phyloP scores from a whole-genome alignment of 2,329 filamentous ascomycete species.

The Penicillium sp. region DNA sequence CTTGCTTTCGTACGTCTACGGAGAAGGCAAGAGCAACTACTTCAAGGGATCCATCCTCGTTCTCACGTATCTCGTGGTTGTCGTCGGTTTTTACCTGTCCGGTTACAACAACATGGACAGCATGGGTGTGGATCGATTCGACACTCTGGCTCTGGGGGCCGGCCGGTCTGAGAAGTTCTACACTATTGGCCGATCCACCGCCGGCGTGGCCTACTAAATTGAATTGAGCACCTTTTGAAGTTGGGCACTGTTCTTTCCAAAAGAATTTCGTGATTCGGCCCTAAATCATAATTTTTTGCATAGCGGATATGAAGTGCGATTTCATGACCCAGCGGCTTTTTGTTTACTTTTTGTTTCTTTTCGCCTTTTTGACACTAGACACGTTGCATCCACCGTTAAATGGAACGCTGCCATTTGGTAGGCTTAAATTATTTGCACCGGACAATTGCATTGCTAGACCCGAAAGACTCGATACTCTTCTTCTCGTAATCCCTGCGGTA shows the following conservation, averaged over 20 bases:
- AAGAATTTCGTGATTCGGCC: not conserved
- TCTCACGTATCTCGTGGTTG: slow-evolving; percentile 84
- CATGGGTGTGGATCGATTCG: slow-evolving; percentile 45
- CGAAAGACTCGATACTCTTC: not conserved
- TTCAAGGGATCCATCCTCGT: slow-evolving; percentile 97
- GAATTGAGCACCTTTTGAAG: not conserved
- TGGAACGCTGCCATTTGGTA: not conserved
- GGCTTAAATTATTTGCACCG: not conserved
- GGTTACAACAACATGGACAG: slow-evolving; percentile 54
- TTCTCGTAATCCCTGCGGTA: not conserved
- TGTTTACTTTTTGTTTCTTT: slow-evolving; percentile 2
- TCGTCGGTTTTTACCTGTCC: slow-evolving; percentile 87
- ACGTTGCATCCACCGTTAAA: not conserved
- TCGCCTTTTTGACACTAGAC: not conserved
- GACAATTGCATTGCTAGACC: slow-evolving; percentile 1
- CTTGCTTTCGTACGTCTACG: slow-evolving; percentile 93
- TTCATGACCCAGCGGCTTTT: slow-evolving; percentile 1
- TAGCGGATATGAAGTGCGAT: slow-evolving; percentile 6
- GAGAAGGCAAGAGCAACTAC: slow-evolving; percentile 99
- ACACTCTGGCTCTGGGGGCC: slow-evolving; percentile 43
- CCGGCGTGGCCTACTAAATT: slow-evolving; percentile 34
- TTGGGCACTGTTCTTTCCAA: not conserved
- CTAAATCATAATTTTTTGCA: slow-evolving; percentile 4
- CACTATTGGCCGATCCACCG: slow-evolving; percentile 38
- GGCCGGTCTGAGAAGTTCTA: slow-evolving; percentile 35